phyloP scores from a whole-genome alignment of 2,329 filamentous ascomycete genomes.

The Fusarium chlamydosporum region DNA sequence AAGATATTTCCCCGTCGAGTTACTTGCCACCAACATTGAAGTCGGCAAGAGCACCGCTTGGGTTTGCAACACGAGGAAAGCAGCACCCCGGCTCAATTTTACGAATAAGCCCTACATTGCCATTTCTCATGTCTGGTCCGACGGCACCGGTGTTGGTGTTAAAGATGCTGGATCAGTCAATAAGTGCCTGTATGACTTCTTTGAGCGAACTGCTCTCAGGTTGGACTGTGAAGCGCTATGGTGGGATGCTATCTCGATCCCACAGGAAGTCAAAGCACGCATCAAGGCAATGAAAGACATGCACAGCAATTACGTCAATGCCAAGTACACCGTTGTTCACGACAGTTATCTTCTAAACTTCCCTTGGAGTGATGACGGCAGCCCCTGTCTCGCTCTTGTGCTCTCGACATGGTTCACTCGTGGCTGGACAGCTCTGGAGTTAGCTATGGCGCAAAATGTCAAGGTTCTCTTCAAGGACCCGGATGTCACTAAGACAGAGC shows the following conservation, averaged over 20 bases:
- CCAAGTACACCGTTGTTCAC: background rate
- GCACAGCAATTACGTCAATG: background rate
- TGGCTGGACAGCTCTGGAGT: background rate
- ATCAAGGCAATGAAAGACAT: background rate
- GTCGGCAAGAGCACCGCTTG: background rate
- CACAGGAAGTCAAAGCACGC: background rate
- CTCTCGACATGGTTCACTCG: background rate
- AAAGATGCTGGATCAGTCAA: background rate
- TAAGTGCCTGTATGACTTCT: background rate
- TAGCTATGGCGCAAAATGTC: background rate
- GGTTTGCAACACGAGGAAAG: background rate
- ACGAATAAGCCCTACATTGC: background rate
- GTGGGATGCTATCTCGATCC: background rate
- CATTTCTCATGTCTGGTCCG: conserved; percentile 1
- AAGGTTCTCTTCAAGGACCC: background rate
- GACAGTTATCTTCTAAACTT: background rate
- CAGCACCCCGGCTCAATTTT: background rate
- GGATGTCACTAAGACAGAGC: background rate
- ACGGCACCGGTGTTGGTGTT: background rate
- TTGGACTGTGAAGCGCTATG: background rate
- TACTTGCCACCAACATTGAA: background rate
- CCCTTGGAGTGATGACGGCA: background rate
- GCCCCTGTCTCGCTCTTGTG: background rate
- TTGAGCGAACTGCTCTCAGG: background rate
- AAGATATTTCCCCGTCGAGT: background rate